Evolutionary conservation across 192 early-diverging fungal genomes (phyloP).

Genomic region (Backusella macrospora): DNA sequence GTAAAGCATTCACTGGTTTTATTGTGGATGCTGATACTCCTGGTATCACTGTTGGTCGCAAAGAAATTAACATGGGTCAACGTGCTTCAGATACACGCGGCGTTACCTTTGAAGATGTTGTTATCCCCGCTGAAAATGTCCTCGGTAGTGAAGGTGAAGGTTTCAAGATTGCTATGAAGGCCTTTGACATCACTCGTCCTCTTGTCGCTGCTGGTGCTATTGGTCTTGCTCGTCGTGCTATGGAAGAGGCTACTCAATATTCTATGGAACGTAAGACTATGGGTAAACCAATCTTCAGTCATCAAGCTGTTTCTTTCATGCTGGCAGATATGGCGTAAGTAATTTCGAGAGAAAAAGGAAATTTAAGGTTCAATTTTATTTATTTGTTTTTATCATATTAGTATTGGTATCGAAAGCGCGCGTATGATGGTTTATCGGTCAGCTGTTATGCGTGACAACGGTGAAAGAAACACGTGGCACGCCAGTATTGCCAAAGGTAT

Average conservation of each 20-base stretch:
- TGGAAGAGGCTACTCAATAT: slow-evolving; percentile 92
- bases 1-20: slow-evolving; percentile 93
- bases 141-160: slow-evolving; percentile 77
- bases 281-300: slow-evolving; percentile 87
- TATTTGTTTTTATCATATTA: slow-evolving; percentile 15
- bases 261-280: slow-evolving; percentile 93
- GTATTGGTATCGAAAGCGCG: slow-evolving; percentile 86
- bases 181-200: slow-evolving; percentile 93
- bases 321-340: slow-evolving; percentile 88
- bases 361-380: not conserved
- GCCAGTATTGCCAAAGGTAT: slow-evolving; percentile 91
- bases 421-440: slow-evolving; percentile 83
- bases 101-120: slow-evolving; percentile 84
- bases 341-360: not conserved
- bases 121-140: slow-evolving; percentile 79
- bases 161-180: slow-evolving; percentile 98
- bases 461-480: slow-evolving; percentile 88
- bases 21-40: slow-evolving; percentile 90
- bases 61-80: slow-evolving; percentile 99
- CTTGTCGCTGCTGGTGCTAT: slow-evolving; percentile 87
- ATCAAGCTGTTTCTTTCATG: slow-evolving; percentile 94
- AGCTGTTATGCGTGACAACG: slow-evolving; percentile 84
- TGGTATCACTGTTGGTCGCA: slow-evolving; percentile 90
- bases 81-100: slow-evolving; percentile 90
- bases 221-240: slow-evolving; percentile 88